These are phyloP conservation scores for Gorgonomyces haynaldii DNA, from an alignment of 192 early-diverging fungal genomes.

Conservation along the genomic window DNA sequence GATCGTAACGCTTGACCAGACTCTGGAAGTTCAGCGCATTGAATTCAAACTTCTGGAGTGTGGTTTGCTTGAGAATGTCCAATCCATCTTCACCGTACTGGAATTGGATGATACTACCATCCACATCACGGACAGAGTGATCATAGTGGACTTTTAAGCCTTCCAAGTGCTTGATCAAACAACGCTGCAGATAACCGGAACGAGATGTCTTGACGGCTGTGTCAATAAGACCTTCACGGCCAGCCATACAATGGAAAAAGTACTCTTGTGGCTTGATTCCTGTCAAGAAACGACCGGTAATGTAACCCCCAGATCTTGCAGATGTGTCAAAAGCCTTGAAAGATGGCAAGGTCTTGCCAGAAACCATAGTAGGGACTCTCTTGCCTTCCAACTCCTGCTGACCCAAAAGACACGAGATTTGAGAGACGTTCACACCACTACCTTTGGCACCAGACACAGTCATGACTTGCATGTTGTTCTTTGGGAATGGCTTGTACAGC, in stretches of 20 bases:
- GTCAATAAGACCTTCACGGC: slow-evolving; percentile 99
- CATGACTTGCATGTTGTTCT: slow-evolving; percentile 99
- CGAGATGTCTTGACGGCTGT: slow-evolving; percentile 99
- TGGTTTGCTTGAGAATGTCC: slow-evolving; percentile 90
- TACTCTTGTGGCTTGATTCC: slow-evolving; percentile 89
- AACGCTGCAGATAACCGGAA: slow-evolving; percentile 97
- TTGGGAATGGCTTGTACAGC: slow-evolving; percentile 72
- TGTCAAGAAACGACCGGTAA: slow-evolving; percentile 94
- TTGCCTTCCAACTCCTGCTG: slow-evolving; percentile 98
- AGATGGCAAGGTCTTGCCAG: slow-evolving; percentile 90
- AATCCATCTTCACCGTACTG: slow-evolving; percentile 97
- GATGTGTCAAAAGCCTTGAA: slow-evolving; percentile 84
- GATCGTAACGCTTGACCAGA: slow-evolving; percentile 69
- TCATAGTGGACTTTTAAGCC: slow-evolving; percentile 92
- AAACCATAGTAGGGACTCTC: slow-evolving; percentile 95
- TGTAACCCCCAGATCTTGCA: slow-evolving; percentile 90
- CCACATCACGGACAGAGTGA: slow-evolving; percentile 88
- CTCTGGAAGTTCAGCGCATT: slow-evolving; percentile 81
- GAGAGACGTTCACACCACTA: slow-evolving; percentile 84
- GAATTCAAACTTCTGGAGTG: slow-evolving; percentile 84
- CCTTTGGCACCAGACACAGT: slow-evolving; percentile 98
- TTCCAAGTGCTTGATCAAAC: slow-evolving; percentile 98
- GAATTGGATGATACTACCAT: slow-evolving; percentile 95
- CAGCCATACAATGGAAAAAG: slow-evolving; percentile 78
- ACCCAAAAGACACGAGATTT: slow-evolving; percentile 94